Base-by-base conservation (phyloP, 148 eudicot genomes). In the Pouteria glomerata region DNA sequence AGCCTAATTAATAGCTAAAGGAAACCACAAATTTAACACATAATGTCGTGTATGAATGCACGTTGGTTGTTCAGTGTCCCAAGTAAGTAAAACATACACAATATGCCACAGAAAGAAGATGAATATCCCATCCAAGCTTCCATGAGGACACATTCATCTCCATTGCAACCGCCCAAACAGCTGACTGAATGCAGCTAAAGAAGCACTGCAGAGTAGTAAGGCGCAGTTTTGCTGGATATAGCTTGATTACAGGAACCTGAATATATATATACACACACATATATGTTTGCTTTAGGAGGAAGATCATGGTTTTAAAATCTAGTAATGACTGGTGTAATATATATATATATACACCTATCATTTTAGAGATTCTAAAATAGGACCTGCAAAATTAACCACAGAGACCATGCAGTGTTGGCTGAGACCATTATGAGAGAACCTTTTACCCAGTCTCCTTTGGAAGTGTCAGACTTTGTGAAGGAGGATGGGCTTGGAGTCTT, bases 371-470 rank as follows among this genome's bases (percentile, higher is more conserved):
- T 15, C 1, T 24, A 1, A 26, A 14, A 67, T 11, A 34, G 45
- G 29, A 82, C 87, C 87, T 76, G 87, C 77, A 76, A 63, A 29
- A 84, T 78, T 26, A 81, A 66, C 85, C 87, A 81, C 0, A 66
- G 24, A 19, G 87, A 73, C 83, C 81, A 81, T 13, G 70, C 31
- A 3, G 69, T 48, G 71, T 73, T 81, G 62, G 83, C 70, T 12
- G 35, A 21, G 47, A 79, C 57, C 66, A 77, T 74, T 6, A 75
- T n/a, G 37, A 84, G 74, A 30, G 80, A 76, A 21, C 87, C 87
- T 78, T 79, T 77, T 19, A 81, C n/a, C 78, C 78, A 78, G 1
- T 76, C 79, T 48, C 60, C 77, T 39, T 61, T 75, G 41, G 83
- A 48, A 44, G 35, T 45, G n/a, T n/a, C n/a, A n/a, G 13, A 10